Evolutionary conservation across 23 red algal species (phyloP), one percentile per base, ranked within the genome.

Genomic region (Agarophyton chilense): DNA sequence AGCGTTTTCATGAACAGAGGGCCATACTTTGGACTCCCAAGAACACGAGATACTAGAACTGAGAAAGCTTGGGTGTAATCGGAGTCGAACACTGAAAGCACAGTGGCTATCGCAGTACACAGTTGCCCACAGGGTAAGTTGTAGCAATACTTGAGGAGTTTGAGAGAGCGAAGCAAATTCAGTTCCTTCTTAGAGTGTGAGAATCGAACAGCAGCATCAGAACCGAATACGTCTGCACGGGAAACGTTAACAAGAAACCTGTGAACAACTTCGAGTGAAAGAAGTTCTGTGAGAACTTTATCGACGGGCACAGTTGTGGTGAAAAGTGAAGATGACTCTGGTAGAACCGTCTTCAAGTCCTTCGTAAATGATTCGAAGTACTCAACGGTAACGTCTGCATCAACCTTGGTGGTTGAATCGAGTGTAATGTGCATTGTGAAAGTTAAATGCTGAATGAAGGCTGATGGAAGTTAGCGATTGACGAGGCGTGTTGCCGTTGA

Each of bases 131-230:
- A 74, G 24, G 91, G 91, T 2, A 94, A 65, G 51, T 79, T 94
- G 74, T 94, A 94, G 50, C 80, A 87, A 58, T 86, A 94, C 71
- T 94, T 94, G 38, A 94, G 66, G 21, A 78, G 68, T 52, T 94
- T 94, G 70, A 78, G 72, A 17, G 91, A 77, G 54, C 80, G 79
- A 22, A 94, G 82, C 52, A 87, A 55, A 58, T 25, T 49, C 4
- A 94, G 81, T 38, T 79, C 79, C 19, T 62, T n/a, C 40, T 71
- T 87, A 36, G 80, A 79, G 52, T 66, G 60, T 58, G 91, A 75
- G 38, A 87, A 94, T 3, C 36, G 52, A 19, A 46, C 61, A 0
- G 91, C 91, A 21, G 74, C 71, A 24, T 77, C 54, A 13, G 50
- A 62, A 12, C 47, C 50, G 60, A 94, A 94, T 26, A 81, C 91